phyloP scores from a whole-genome alignment of 441 rosid genomes.

The Adansonia madagascariensis region DNA sequence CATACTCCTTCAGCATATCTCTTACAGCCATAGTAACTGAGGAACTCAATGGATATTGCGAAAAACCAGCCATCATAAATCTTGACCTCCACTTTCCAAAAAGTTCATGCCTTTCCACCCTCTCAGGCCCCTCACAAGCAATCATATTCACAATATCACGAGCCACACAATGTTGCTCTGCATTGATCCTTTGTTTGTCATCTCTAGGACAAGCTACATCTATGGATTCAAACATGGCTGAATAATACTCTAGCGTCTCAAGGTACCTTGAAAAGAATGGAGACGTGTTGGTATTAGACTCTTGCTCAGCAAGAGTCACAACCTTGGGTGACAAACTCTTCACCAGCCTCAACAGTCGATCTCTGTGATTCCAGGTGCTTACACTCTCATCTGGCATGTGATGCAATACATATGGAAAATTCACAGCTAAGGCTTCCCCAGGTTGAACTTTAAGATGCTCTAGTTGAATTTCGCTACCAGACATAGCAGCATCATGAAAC shows the following conservation, averaged over 20 bases:
- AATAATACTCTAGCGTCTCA: constrained; percentile 59
- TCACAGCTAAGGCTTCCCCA: constrained; percentile 65
- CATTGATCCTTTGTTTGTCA: constrained; percentile 58
- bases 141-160: constrained; percentile 78
- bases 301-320: constrained; percentile 65
- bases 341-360: constrained; percentile 17
- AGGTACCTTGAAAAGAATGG: constrained; percentile 56
- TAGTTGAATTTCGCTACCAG: constrained; percentile 46
- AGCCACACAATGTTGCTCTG: constrained; percentile 76
- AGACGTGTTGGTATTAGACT: constrained; percentile 68
- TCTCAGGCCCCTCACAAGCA: constrained; percentile 63
- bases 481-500: constrained; percentile 58
- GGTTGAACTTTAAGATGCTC: constrained; percentile 48
- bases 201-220: constrained; percentile 53
- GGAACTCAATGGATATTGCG: constrained; percentile 42
- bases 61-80: constrained; percentile 59
- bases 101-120: constrained; percentile 73
- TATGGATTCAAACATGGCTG: constrained; percentile 67
- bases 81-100: constrained; percentile 62
- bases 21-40: constrained; percentile 34
- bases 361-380: constrained; percentile 58
- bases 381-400: constrained; percentile 82
- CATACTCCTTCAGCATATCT: constrained; percentile 44
- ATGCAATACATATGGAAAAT: constrained; percentile 64
- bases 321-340: constrained; percentile 30